Percentiles rank a stretch among this genome's conserved stretches.
Conservation (phyloP, 2,329 filamentous ascomycete species). For the Ophiostoma sp. region DNA sequence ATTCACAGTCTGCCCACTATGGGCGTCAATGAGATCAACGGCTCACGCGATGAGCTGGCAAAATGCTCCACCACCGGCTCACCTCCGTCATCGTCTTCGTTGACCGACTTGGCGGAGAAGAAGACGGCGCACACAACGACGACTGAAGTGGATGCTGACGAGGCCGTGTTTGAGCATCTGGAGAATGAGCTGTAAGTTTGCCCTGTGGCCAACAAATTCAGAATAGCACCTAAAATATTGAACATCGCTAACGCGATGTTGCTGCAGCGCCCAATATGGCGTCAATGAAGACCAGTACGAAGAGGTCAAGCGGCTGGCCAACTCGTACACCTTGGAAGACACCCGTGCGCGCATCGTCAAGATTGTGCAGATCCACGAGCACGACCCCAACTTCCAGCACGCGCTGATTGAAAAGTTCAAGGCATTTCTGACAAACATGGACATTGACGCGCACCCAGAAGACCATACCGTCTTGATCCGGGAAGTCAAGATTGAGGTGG, state of each 20-base stretch:
- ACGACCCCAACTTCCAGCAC: constrained; percentile 50
- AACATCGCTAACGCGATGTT: neutral
- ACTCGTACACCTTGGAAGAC: constrained; percentile 22
- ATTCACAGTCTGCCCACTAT: neutral
- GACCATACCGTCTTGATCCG: neutral
- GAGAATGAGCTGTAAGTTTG: constrained; percentile 22
- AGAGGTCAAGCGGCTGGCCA: constrained; percentile 24
- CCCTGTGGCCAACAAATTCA: neutral
- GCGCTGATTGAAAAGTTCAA: constrained; percentile 44
- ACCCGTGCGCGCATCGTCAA: constrained; percentile 5
- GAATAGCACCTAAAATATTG: neutral
- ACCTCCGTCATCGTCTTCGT: constrained; percentile 10
- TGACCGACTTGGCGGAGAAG: constrained; percentile 28
- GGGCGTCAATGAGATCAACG: constrained; percentile 15
- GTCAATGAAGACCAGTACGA: constrained; percentile 21
- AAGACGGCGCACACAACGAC: constrained; percentile 26
- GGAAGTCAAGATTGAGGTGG: neutral
- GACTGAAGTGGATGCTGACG: neutral
- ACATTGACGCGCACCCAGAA: neutral
- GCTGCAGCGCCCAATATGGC: constrained; percentile 14
- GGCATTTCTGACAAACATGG: constrained; percentile 38
- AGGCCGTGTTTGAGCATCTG: constrained; percentile 17
- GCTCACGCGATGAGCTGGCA: neutral
- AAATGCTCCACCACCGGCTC: neutral
- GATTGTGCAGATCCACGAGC: constrained; percentile 40